Conservation (phyloP, 306 rosid genomes). For the Vicia sativa region DNA sequence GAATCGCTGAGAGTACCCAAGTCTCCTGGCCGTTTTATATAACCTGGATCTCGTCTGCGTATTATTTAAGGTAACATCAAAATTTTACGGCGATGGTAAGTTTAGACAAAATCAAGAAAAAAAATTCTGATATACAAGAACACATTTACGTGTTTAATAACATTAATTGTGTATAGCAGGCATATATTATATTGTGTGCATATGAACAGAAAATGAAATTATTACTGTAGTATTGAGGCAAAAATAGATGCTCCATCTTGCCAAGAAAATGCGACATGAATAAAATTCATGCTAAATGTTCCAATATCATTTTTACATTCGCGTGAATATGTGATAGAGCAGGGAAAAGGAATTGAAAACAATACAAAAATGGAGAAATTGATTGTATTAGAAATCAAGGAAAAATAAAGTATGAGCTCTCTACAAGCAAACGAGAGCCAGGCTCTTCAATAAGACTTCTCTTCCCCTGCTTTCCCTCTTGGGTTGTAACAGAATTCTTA, state of each 20-base stretch:
- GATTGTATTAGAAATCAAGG: not conserved
- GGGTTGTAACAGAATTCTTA: not conserved
- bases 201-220: slow-evolving; percentile 14
- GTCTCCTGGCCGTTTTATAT: slow-evolving; percentile 69
- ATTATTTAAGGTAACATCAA: slow-evolving; percentile 38
- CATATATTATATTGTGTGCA: slow-evolving; percentile 7
- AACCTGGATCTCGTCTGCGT: slow-evolving; percentile 92
- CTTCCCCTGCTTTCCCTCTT: not conserved
- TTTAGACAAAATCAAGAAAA: slow-evolving; percentile 26
- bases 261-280: slow-evolving; percentile 13
- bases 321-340: not conserved
- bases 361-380: not conserved
- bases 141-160: slow-evolving; percentile 6
- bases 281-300: slow-evolving; percentile 11
- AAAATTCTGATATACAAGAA: slow-evolving; percentile 1
- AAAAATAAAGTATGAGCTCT: not conserved
- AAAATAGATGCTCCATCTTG: not conserved
- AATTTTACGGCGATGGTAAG: not conserved
- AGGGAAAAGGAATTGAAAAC: not conserved
- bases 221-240: not conserved
- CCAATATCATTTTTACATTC: slow-evolving; percentile 5
- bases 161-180: slow-evolving; percentile 15
- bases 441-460: not conserved
- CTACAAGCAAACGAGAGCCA: not conserved
- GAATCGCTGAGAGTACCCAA: slow-evolving; percentile 53